Conservation (phyloP, 2,329 filamentous ascomycete genomes). For the Arachnomyces sp. region DNA sequence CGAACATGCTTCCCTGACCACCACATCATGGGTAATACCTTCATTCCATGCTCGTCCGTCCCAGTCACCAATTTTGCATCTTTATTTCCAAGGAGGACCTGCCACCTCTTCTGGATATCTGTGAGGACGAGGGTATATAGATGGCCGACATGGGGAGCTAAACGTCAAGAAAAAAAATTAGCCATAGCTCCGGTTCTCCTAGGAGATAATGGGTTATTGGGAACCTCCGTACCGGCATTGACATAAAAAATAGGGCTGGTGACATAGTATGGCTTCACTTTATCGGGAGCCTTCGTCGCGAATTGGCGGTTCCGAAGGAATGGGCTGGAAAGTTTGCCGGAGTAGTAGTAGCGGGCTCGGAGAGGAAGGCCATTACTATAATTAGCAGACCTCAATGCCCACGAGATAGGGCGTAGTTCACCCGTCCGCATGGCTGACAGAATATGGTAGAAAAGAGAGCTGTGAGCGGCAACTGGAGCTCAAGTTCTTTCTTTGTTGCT, state of each 20-base stretch:
- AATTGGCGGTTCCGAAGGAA: constrained; percentile 16
- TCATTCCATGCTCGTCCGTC: constrained; percentile 96
- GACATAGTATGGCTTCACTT: constrained; percentile 72
- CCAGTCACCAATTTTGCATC: constrained; percentile 74
- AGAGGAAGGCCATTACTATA: constrained; percentile 3
- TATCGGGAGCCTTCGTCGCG: constrained; percentile 21
- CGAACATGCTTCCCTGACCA: constrained; percentile 1
- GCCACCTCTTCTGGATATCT: constrained; percentile 89
- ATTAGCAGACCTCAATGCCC: constrained; percentile 19
- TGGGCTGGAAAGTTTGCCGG: constrained; percentile 19
- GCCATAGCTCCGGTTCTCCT: neutral
- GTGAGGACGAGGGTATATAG: constrained; percentile 86
- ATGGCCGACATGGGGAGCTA: constrained; percentile 90
- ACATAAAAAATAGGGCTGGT: constrained; percentile 99
- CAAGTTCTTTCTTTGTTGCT: neutral
- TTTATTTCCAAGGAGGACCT: constrained; percentile 61
- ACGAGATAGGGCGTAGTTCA: constrained; percentile 24
- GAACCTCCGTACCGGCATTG: constrained; percentile 64
- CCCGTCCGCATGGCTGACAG: constrained; percentile 22
- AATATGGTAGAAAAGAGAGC: constrained; percentile 4
- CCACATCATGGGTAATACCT: constrained; percentile 39
- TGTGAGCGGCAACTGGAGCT: neutral
- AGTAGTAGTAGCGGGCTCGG: too few species aligned
- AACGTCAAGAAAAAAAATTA: neutral
- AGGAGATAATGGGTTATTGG: constrained; percentile 3